Percentiles rank a stretch among this genome's conserved stretches.
Conservation (phyloP, 768 basidiomycete genomes). For the Porpolomopsis calyptriformis region DNA sequence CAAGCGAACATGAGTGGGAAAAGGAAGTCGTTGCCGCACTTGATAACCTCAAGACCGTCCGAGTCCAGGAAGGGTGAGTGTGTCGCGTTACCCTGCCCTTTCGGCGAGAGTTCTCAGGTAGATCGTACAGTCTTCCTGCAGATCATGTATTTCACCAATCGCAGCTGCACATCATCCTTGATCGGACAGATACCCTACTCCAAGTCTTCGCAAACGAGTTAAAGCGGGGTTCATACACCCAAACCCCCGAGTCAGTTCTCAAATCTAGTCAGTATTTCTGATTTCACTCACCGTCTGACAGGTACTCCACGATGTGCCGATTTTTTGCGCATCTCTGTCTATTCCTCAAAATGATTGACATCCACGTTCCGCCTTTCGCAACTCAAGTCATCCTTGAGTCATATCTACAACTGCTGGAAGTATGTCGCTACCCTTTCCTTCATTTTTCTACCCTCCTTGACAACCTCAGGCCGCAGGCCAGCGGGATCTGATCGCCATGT, state of each 20-base stretch:
- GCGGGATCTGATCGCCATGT: conserved; percentile 83
- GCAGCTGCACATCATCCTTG: conserved; percentile 68
- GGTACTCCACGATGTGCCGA: conserved; percentile 63
- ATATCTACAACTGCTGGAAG: conserved; percentile 83
- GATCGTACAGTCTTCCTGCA: conserved; percentile 37
- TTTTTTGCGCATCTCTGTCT: conserved; percentile 94
- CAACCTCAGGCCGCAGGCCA: conserved; percentile 55
- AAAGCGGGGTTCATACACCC: conserved; percentile 37
- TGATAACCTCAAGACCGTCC: conserved; percentile 45
- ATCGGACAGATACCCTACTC: conserved; percentile 56
- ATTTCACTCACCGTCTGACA: conserved; percentile 17
- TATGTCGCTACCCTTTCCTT: conserved; percentile 18
- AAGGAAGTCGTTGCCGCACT: conserved; percentile 50
- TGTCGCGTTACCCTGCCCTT: background rate
- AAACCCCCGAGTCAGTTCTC: conserved; percentile 43
- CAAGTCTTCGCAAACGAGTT: conserved; percentile 56
- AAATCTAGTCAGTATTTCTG: background rate
- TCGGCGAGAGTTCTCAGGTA: background rate
- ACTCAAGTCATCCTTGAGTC: conserved; percentile 78
- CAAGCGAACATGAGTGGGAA: conserved; percentile 49
- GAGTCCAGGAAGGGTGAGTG: conserved; percentile 54
- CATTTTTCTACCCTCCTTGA: background rate
- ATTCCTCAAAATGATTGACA: conserved; percentile 73
- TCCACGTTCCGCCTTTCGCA: conserved; percentile 59
- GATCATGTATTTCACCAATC: conserved; percentile 75